Base-by-base conservation (phyloP, 2,329 filamentous ascomycete species). In the Taxawa tesnikishii region DNA sequence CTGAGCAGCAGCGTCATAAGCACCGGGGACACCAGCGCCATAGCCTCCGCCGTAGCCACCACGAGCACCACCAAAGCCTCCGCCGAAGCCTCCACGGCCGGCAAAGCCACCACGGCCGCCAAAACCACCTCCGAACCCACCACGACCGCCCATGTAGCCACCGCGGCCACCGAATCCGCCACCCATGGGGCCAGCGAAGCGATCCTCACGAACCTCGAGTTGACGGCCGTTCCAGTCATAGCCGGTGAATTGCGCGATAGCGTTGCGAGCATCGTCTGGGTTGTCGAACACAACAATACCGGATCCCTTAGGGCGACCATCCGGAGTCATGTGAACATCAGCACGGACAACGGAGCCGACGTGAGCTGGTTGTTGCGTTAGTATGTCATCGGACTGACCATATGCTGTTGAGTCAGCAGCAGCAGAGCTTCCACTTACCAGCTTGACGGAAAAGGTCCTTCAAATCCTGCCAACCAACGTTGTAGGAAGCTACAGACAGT, bases 401-500 rank as follows among this genome's bases (percentile, higher is more conserved):
- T 35, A 21, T 26, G 23, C 26, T 14, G 28, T 36, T 16, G n/a
- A 18, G 31, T 48, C 46, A 11, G 46, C n/a, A 23, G 19, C 19
- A 8, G 19, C n/a, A n/a, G 8, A 23, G 19, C n/a, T n/a, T n/a
- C n/a, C 48, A 69, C 84, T 71, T 70, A 94, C 87, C 83, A 63
- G 90, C 87, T 72, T 94, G 87, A 53, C 90, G 83, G 71, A 98
- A 98, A 45, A 98, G 71, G 60, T 98, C 90, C 66, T 98, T 98
- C 47, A 98, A 67, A 60, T 98, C 90, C 64, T 98, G 90, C 90
- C 90, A 98, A 56, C 90, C 90, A 48, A 93, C 83, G 44, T 84
- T 93, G 65, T 87, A 98, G 90, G 90, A 47, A 98, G 82, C 90
- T 98, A 62, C 26, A 47, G 42, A 35, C 38, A 42, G 39, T 42